Evolutionary conservation across 225 moss, liverwort and hornwort species (phyloP).

Genomic region (Thuidium tamariscinum): DNA sequence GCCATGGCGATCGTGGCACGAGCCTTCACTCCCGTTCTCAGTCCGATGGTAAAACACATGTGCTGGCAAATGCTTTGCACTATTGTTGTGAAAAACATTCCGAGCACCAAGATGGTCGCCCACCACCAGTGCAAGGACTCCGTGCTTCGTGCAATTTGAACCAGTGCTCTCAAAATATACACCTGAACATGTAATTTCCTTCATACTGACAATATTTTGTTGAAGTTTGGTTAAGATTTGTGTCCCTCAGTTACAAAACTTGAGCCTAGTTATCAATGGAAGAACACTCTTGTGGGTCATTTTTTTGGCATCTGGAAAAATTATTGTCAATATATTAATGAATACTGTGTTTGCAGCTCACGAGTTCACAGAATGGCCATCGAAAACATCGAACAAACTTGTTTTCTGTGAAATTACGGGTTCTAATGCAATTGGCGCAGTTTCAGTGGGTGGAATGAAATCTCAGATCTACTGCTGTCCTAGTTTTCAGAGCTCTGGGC

Average conservation of each 20-base stretch:
- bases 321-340: no score
- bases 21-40: constrained; percentile 48
- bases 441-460: not conserved
- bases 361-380: not conserved
- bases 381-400: not conserved
- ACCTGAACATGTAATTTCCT: constrained; percentile 14
- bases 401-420: not conserved
- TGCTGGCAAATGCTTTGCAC: constrained; percentile 41
- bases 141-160: constrained; percentile 15
- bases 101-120: constrained; percentile 42
- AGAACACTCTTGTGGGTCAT: not conserved
- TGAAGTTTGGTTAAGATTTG: not conserved
- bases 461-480: not conserved
- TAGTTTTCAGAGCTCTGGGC: not conserved
- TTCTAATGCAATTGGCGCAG: not conserved
- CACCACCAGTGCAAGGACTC: constrained; percentile 57
- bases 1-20: constrained; percentile 58
- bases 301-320: not conserved
- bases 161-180: constrained; percentile 37
- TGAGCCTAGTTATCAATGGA: not conserved
- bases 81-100: constrained; percentile 33
- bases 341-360: not conserved
- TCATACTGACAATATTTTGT: not conserved
- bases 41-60: constrained; percentile 32
- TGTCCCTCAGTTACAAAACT: no score